phyloP scores from a whole-genome alignment of 31 red algal genomes.

The Odonthalia washingtoniensis region DNA sequence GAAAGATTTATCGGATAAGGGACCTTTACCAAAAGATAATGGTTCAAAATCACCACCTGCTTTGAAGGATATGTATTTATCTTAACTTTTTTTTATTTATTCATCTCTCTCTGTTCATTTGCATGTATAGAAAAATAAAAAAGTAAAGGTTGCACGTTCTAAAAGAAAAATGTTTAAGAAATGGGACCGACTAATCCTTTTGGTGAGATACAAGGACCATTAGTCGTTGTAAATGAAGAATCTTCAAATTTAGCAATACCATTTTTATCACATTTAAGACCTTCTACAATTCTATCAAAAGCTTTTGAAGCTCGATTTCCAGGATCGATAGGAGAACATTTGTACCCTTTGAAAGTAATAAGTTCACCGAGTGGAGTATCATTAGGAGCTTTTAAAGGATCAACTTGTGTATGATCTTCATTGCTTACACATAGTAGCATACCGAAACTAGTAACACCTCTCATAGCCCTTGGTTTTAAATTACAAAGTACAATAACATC shows the following conservation, averaged over 20 bases:
- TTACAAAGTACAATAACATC: constrained; percentile 88
- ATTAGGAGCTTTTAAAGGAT: constrained; percentile 73
- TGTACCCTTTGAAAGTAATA: constrained; percentile 84
- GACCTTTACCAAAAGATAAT: too few species aligned
- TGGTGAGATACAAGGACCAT: constrained; percentile 64
- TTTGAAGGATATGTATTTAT: too few species aligned
- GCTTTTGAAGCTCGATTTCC: constrained; percentile 90
- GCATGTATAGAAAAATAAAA: not conserved
- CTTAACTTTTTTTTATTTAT: too few species aligned
- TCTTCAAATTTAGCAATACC: constrained; percentile 83
- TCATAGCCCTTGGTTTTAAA: constrained; percentile 85
- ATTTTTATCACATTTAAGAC: constrained; percentile 59
- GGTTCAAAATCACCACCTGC: too few species aligned
- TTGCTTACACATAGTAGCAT: constrained; percentile 95
- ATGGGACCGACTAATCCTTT: constrained; percentile 56
- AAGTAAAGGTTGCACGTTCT: not conserved
- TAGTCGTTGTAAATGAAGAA: constrained; percentile 52
- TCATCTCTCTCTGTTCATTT: too few species aligned
- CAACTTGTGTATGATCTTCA: constrained; percentile 76
- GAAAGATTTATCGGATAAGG: too few species aligned
- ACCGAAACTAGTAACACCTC: constrained; percentile 81
- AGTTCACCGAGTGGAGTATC: constrained; percentile 70
- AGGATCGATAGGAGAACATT: constrained; percentile 64
- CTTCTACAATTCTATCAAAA: constrained; percentile 79
- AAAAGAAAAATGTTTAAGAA: constrained; percentile 43